Evolutionary conservation across 305 asterid species (phyloP), one percentile per base, ranked within the genome.

Genomic region (Fraxinus sp.): DNA sequence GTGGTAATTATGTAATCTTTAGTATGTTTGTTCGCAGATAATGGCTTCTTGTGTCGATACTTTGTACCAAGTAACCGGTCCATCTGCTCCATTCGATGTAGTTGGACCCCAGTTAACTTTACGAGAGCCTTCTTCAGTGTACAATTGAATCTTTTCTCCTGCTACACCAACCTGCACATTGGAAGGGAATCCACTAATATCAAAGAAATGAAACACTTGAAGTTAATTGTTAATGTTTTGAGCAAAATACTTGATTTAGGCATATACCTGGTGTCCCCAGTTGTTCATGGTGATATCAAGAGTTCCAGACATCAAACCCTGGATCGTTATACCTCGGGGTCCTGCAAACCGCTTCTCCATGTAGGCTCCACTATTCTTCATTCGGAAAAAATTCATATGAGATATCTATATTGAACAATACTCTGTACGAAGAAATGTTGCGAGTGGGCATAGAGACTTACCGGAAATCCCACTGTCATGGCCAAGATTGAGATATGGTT

Each of bases 321-420:
- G 94, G 43, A 96, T 78, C 10, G 91, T 85, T 49, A 96, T 77
- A 8, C 86, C 93, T 87, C 89, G 81, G 0, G 98, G 97, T 72
- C 99, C 99, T 0, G 98, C 98, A 83, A 89, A 94, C 82, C 99
- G 88, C 89, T 66, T 96, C 86, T 96, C 99, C 99, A 96, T 96
- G 84, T 85, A 93, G 16, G 98, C 98, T 79, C 99, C 99, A 72
- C 99, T 96, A 83, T 96, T 96, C 99, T 95, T 74, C 22, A 90
- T 7, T 78, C 43, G 13, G 3, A 26, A 26, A 4, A 24, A 77
- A 66, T 9, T 37, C 10, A 39, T n/a, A 6, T 66, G 37, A 28
- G 75, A 28, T 68, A 10, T 13, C n/a, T 11, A 4, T 11, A 68
- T 28, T 5, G 18, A 28, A 68, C 1, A 68, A 68, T 28, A 68